Conservation (phyloP, 129 eudicot genomes). For the Centaurea solstitialis region DNA sequence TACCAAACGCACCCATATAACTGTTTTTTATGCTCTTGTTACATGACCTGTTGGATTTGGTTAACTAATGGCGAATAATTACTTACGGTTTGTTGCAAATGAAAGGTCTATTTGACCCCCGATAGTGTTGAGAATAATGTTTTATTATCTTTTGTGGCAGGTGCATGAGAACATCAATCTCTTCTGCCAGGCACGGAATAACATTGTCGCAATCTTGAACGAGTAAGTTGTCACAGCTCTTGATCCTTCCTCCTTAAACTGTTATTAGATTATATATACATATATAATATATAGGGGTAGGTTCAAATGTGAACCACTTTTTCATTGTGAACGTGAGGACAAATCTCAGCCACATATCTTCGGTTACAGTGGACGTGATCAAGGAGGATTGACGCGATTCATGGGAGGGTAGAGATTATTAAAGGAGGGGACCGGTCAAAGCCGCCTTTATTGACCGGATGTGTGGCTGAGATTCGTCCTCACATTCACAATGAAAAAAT, state of each 20-base stretch:
- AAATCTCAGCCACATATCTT: no score
- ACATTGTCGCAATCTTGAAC: constrained; percentile 61
- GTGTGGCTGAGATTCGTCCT: no score
- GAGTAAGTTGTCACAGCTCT: constrained; percentile 50
- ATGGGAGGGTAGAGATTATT: no score
- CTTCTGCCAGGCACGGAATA: constrained; percentile 69
- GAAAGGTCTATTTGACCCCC: neutral
- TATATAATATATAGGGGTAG: no score
- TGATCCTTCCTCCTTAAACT: neutral
- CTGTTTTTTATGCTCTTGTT: neutral
- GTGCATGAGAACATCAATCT: constrained; percentile 78
- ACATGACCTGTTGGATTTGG: neutral
- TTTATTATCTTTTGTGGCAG: constrained; percentile 40
- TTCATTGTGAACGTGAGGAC: no score
- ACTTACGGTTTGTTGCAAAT: neutral
- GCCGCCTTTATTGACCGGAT: no score
- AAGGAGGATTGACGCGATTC: no score
- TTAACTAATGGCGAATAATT: neutral
- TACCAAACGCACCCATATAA: neutral
- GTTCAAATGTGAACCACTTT: no score
- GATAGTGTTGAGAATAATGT: neutral
- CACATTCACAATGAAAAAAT: no score
- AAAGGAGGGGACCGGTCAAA: no score
- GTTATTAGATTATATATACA: neutral
- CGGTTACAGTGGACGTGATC: no score